A percentile compares a stretch with the other conserved stretches of the same genome.
Evolutionary conservation across 2,329 filamentous ascomycete genomes (phyloP).

Genomic region (Penicillium sp.): DNA sequence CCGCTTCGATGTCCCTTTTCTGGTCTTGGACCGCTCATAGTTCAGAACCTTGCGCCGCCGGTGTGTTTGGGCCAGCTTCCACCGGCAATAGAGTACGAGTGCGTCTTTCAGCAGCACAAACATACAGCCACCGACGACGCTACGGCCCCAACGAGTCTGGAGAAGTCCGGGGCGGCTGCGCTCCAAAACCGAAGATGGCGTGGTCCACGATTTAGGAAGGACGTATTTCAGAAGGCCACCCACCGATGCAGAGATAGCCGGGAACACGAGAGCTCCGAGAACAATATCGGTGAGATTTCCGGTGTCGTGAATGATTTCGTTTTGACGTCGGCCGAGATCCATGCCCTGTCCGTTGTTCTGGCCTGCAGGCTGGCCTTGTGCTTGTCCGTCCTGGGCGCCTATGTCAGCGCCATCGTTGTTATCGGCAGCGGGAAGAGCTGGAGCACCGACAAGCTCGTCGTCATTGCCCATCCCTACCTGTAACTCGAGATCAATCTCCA

Average conservation of each 20-base stretch:
- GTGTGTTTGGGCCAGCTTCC: conserved; percentile 50
- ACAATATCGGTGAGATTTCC: conserved; percentile 60
- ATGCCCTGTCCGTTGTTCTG: conserved; percentile 25
- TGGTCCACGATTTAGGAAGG: conserved; percentile 69
- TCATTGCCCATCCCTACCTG: conserved; percentile 51
- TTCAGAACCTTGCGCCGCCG: conserved; percentile 48
- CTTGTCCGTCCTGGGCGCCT: conserved; percentile 27
- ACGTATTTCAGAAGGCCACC: conserved; percentile 71
- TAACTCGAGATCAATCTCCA: conserved; percentile 53
- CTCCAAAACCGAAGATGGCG: conserved; percentile 39
- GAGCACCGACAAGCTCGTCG: conserved; percentile 37
- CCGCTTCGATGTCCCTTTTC: conserved; percentile 32
- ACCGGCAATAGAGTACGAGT: conserved; percentile 59
- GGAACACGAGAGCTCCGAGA: conserved; percentile 74
- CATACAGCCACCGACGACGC: conserved; percentile 81
- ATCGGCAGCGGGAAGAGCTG: conserved; percentile 26
- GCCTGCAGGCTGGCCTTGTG: conserved; percentile 21
- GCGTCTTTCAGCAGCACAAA: conserved; percentile 81
- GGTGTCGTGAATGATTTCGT: conserved; percentile 55
- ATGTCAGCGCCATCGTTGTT: conserved; percentile 25
- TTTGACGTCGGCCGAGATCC: conserved; percentile 41
- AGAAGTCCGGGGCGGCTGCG: conserved; percentile 64
- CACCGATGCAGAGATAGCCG: conserved; percentile 73
- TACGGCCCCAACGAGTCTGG: conserved; percentile 84
- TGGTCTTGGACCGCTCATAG: conserved; percentile 40